These are phyloP conservation scores for Chloris gayana DNA, from an alignment of 176 grass and related monocot genomes.

Conservation along the genomic window DNA sequence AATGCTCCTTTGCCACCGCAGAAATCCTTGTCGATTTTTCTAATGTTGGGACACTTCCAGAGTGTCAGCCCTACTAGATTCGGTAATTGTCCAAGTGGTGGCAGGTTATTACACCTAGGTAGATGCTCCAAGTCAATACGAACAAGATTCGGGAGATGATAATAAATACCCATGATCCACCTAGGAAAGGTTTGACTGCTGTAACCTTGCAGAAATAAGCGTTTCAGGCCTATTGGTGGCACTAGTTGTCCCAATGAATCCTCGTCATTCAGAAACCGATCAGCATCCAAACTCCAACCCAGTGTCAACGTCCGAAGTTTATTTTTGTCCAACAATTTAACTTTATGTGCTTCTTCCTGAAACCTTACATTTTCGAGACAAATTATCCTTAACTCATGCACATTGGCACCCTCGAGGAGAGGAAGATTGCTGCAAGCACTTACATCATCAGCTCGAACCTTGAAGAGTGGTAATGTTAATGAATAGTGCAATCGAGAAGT, in stretches of 20 bases:
- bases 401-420: not conserved
- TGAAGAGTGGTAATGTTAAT: not conserved
- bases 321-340: not conserved
- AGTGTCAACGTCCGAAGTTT: not conserved
- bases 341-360: not conserved
- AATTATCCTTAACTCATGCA: not conserved
- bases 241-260: not conserved
- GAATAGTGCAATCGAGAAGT: not conserved
- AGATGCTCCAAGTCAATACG: fast-evolving
- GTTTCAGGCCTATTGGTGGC: not conserved
- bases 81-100: slow-evolving; percentile 19
- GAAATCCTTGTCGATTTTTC: not conserved
- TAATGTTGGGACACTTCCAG: fast-evolving
- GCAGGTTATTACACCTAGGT: not conserved
- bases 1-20: not conserved
- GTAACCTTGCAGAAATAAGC: not conserved
- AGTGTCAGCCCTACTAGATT: fast-evolving
- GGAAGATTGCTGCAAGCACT: not conserved
- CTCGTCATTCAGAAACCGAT: not conserved
- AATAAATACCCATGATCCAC: not conserved
- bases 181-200: not conserved
- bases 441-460: not conserved
- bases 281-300: not conserved
- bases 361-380: not conserved
- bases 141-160: not conserved